Base-by-base conservation (phyloP, 2,329 filamentous ascomycete species). In the Gyromitra esculenta region DNA sequence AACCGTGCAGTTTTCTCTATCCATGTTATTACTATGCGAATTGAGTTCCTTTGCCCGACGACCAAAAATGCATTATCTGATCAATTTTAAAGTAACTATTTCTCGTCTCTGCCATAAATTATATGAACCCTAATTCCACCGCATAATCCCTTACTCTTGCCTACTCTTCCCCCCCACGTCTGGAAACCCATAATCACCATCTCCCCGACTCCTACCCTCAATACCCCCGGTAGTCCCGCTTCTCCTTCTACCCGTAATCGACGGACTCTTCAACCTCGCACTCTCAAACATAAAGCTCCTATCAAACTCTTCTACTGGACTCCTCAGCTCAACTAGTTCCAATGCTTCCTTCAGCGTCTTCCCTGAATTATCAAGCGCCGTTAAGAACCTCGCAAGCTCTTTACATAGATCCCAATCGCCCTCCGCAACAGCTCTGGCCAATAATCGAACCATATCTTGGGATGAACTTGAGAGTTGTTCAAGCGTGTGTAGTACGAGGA, bases 361-460 rank as follows among this genome's bases (percentile, higher is more conserved):
- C 0, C 96, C 96, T 13, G 90, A 92, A 79, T 93, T 91, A 82
- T 99, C 96, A 81, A 99, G 89, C 4, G 95, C 95, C 60, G 96
- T 94, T 73, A 99, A 85, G 84, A 99, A 99, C n/a, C 95, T 87
- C 9, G 96, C 94, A 37, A 99, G 87, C 83, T 99, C 96, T 81
- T 94, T 96, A 84, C 96, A 98, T 37, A 99, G 85, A 80, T 98
- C 94, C 94, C 94, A 99, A 82, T 98, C 95, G 63, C 90, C 90
- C 83, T 94, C 93, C 41, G 89, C 87, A 81, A 94, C 95, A 0
- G 95, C 96, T 63, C 92, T 87, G 41, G 89, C 89, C 73, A 99
- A 87, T 31, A 99, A 85, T 11, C 94, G 89, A 2, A 97, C 91
- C 21, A 94, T 90, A 50, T 81, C 80, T 82, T 95, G 91, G 80